phyloP scores from a whole-genome alignment of 1,284 basidiomycete species.

The Exobasidium rhododendri region DNA sequence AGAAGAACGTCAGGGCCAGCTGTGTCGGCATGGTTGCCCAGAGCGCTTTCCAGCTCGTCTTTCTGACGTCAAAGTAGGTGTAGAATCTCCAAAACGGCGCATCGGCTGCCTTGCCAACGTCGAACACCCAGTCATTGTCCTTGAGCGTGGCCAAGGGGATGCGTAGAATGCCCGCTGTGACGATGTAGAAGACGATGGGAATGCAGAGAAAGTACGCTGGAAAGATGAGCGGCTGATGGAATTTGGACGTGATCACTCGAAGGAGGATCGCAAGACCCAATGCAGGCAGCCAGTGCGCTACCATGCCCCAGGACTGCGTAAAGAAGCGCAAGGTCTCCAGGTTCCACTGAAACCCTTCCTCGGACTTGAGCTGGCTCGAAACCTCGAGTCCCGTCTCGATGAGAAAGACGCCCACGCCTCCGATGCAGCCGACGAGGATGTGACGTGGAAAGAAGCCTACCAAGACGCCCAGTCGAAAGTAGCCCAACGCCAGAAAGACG shows the following conservation, averaged over 20 bases:
- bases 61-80: slow-evolving; percentile 51
- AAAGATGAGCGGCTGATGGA: slow-evolving; percentile 85
- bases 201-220: slow-evolving; percentile 82
- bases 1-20: slow-evolving; percentile 71
- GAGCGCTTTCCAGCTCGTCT: slow-evolving; percentile 49
- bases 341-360: slow-evolving; percentile 73
- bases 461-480: slow-evolving; percentile 74
- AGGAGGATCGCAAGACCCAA: slow-evolving; percentile 74
- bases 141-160: slow-evolving; percentile 67
- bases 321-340: slow-evolving; percentile 63
- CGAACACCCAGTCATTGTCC: slow-evolving; percentile 80
- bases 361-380: slow-evolving; percentile 70
- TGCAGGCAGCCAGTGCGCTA: slow-evolving; percentile 73
- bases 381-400: slow-evolving; percentile 65
- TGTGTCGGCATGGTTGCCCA: slow-evolving; percentile 57
- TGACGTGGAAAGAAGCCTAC: slow-evolving; percentile 96
- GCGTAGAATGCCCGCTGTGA: slow-evolving; percentile 64
- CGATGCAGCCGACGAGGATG: slow-evolving; percentile 78
- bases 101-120: slow-evolving; percentile 61
- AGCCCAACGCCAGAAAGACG: slow-evolving; percentile 59
- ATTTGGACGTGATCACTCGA: slow-evolving; percentile 74
- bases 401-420: slow-evolving; percentile 90
- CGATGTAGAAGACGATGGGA: slow-evolving; percentile 77
- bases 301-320: slow-evolving; percentile 59
- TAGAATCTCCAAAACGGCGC: slow-evolving; percentile 53